Evolutionary conservation across 164 flowering plant species (phyloP).

Genomic region (Aristolochia californica): DNA sequence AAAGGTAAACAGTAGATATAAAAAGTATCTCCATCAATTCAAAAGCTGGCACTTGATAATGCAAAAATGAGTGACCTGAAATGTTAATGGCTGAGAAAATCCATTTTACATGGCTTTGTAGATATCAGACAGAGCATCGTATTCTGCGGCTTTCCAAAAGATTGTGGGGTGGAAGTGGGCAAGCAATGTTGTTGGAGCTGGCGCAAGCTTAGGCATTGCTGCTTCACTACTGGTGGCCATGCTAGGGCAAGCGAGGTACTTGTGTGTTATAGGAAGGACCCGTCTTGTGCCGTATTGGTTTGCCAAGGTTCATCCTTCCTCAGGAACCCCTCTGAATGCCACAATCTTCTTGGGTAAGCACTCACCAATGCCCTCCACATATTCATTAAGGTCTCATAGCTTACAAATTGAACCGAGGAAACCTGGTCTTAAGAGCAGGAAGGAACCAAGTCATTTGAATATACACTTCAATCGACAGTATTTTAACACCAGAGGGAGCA

Average conservation of each 20-base stretch:
- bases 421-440: too few relatives aligned
- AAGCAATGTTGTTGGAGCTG: slow-evolving; percentile 60
- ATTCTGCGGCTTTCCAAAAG: slow-evolving; percentile 42
- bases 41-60: neutral
- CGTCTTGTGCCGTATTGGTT: slow-evolving; percentile 72
- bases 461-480: too few relatives aligned
- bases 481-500: too few relatives aligned
- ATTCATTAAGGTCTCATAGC: too few relatives aligned
- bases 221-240: slow-evolving; percentile 86
- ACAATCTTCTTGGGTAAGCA: slow-evolving; percentile 63
- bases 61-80: neutral
- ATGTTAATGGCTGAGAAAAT: neutral
- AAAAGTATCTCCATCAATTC: neutral
- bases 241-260: slow-evolving; percentile 87
- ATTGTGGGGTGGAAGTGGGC: slow-evolving; percentile 71
- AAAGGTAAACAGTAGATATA: too few relatives aligned
- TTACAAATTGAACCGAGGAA: too few relatives aligned
- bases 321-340: slow-evolving; percentile 83
- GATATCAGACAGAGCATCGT: slow-evolving; percentile 48
- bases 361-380: neutral
- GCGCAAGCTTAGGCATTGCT: slow-evolving; percentile 78
- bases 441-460: too few relatives aligned
- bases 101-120: slow-evolving; percentile 7
- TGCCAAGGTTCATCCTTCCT: slow-evolving; percentile 78
- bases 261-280: slow-evolving; percentile 80